Evolutionary conservation across 495 filamentous ascomycete genomes (phyloP).

Genomic region (Trichoderma reesei): DNA sequence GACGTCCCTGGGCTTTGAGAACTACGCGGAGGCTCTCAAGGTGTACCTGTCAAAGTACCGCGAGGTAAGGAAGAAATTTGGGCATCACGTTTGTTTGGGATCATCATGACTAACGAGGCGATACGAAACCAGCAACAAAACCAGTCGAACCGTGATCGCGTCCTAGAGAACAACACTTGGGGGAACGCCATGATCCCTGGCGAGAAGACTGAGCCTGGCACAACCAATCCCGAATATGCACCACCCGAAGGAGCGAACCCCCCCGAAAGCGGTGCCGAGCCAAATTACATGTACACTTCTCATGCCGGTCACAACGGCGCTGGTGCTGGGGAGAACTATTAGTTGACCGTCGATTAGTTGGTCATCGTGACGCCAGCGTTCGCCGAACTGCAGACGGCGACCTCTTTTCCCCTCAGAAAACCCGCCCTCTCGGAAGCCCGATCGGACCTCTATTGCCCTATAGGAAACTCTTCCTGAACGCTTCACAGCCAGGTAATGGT

Average conservation of each 20-base stretch:
- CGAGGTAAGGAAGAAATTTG: slow-evolving; percentile 59
- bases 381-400: not conserved
- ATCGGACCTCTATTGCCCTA: too few species aligned
- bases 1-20: slow-evolving; percentile 98
- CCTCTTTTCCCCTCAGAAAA: not conserved
- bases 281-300: slow-evolving; percentile 50
- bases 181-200: slow-evolving; percentile 7
- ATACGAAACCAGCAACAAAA: slow-evolving; percentile 7
- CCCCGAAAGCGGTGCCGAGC: slow-evolving; percentile 45
- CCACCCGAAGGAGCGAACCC: slow-evolving; percentile 49
- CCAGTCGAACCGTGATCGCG: slow-evolving; percentile 8
- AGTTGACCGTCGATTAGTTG: not conserved
- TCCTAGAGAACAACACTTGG: slow-evolving; percentile 12
- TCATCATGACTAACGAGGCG: slow-evolving; percentile 9
- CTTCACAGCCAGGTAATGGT: too few species aligned
- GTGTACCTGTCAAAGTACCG: slow-evolving; percentile 97
- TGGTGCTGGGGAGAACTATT: slow-evolving; percentile 39
- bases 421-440: too few species aligned
- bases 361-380: too few species aligned
- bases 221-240: slow-evolving; percentile 44
- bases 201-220: slow-evolving; percentile 30
- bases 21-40: slow-evolving; percentile 95
- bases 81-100: slow-evolving; percentile 10
- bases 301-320: slow-evolving; percentile 65
- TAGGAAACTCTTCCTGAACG: not conserved